A percentile compares a stretch with the other conserved stretches of the same genome.
phyloP scores from a whole-genome alignment of 2,329 filamentous ascomycete species.

The Trichoderma breve region DNA sequence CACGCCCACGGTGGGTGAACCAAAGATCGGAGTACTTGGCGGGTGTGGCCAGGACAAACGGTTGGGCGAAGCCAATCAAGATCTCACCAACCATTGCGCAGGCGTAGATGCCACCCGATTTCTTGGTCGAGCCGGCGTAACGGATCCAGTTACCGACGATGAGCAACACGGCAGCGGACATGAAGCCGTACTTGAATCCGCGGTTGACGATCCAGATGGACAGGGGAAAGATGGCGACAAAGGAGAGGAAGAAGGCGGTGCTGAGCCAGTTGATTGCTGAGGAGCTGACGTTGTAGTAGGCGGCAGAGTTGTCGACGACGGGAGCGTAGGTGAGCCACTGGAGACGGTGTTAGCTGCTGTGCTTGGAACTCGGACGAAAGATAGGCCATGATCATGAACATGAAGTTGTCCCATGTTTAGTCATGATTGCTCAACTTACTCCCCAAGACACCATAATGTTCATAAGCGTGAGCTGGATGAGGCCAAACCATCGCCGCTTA shows the following conservation, averaged over 20 bases:
- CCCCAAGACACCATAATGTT: conserved; percentile 96
- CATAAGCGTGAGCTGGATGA: conserved; percentile 78
- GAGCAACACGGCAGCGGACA: conserved; percentile 68
- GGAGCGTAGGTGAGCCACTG: conserved; percentile 90
- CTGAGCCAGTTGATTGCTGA: conserved; percentile 89
- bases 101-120: conserved; percentile 63
- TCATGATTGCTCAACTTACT: conserved; percentile 56
- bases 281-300: conserved; percentile 73
- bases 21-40: conserved; percentile 91
- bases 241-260: conserved; percentile 83
- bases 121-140: conserved; percentile 64
- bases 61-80: conserved; percentile 82
- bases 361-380: no score
- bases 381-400: neutral
- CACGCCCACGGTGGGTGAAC: conserved; percentile 83
- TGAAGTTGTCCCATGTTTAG: neutral
- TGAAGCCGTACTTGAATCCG: conserved; percentile 75
- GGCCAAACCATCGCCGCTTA: conserved; percentile 84
- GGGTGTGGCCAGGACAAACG: conserved; percentile 86
- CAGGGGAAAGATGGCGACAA: conserved; percentile 68
- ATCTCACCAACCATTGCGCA: conserved; percentile 90
- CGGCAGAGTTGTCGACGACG: conserved; percentile 69
- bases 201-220: conserved; percentile 76
- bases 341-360: neutral
- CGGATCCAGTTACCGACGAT: conserved; percentile 89